A percentile compares a stretch with the other conserved stretches of the same genome.
phyloP scores from a whole-genome alignment of 768 basidiomycete species.

The Lentinula raphanica region DNA sequence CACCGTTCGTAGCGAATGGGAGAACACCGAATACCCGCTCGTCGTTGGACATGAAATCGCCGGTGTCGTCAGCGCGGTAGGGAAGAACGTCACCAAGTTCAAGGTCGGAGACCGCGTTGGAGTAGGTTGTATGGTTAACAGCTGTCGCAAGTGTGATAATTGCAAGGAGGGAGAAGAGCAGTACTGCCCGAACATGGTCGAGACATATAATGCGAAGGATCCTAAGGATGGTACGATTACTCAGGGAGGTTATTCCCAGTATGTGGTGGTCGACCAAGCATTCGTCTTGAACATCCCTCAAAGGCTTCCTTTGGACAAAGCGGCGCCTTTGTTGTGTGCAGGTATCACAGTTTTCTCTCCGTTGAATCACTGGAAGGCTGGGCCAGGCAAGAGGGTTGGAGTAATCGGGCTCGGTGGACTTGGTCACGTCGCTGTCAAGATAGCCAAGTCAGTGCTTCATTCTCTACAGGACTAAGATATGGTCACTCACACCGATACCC shows the following conservation, averaged over 20 bases:
- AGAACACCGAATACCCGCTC: conserved; percentile 22
- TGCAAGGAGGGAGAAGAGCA: conserved; percentile 52
- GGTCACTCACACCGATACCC: conserved; percentile 33
- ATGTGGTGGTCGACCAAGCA: conserved; percentile 40
- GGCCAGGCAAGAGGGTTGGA: conserved; percentile 61
- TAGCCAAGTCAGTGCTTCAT: not conserved
- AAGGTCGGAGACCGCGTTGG: conserved; percentile 56
- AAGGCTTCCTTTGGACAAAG: conserved; percentile 42
- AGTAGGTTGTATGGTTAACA: conserved; percentile 45
- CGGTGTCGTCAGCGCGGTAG: conserved; percentile 47
- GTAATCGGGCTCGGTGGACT: conserved; percentile 64
- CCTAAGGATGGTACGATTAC: conserved; percentile 35
- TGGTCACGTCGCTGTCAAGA: conserved; percentile 19
- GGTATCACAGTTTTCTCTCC: conserved; percentile 64
- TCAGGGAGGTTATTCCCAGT: conserved; percentile 45
- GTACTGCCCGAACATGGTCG: conserved; percentile 27
- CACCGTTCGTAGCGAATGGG: conserved; percentile 35
- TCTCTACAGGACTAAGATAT: conserved; percentile 9
- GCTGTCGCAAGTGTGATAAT: conserved; percentile 42
- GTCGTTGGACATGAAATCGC: conserved; percentile 52
- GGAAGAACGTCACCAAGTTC: conserved; percentile 47
- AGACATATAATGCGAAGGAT: conserved; percentile 38
- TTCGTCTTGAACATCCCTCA: conserved; percentile 61
- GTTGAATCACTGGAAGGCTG: conserved; percentile 40
- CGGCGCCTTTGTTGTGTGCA: conserved; percentile 61